Percentiles rank a stretch among this genome's conserved stretches.
Evolutionary conservation across 805 yeast species (phyloP).

Genomic region (Scheffersomyces lignosus): DNA sequence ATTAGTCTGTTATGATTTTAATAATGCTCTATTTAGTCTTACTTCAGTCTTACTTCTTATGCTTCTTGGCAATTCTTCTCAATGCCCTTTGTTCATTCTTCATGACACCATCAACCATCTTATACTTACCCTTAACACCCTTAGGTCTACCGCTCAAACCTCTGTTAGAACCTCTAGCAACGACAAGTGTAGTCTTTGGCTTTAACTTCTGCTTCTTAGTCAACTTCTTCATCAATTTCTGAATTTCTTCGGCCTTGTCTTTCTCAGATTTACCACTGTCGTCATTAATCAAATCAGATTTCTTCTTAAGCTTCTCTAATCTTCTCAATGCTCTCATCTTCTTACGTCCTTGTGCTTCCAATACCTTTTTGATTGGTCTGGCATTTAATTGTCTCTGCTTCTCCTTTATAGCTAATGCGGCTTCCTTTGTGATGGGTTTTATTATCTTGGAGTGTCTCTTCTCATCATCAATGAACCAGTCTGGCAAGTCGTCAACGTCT

Average conservation of each 20-base stretch:
- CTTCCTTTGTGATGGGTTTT: constrained; percentile 93
- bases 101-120: constrained; percentile 98
- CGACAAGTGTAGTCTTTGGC: constrained; percentile 86
- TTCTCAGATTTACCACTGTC: constrained; percentile 84
- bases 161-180: constrained; percentile 80
- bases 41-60: constrained; percentile 55
- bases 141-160: constrained; percentile 94
- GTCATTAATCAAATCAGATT: constrained; percentile 87
- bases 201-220: constrained; percentile 68
- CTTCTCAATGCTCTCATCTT: constrained; percentile 87
- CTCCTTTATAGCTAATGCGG: constrained; percentile 44
- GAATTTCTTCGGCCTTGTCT: constrained; percentile 93
- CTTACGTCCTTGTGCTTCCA: constrained; percentile 96
- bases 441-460: constrained; percentile 77
- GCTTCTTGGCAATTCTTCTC: constrained; percentile 84
- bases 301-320: constrained; percentile 86
- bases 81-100: constrained; percentile 97
- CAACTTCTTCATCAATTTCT: constrained; percentile 78
- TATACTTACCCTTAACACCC: constrained; percentile 96
- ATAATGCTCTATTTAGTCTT: no score
- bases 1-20: no score
- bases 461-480: constrained; percentile 97
- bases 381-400: constrained; percentile 72
- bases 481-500: constrained; percentile 87
- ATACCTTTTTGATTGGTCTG: constrained; percentile 97